Evolutionary conservation across 208 protist genomes (phyloP).

Genomic region (Acanthamoeba lenticulata): DNA sequence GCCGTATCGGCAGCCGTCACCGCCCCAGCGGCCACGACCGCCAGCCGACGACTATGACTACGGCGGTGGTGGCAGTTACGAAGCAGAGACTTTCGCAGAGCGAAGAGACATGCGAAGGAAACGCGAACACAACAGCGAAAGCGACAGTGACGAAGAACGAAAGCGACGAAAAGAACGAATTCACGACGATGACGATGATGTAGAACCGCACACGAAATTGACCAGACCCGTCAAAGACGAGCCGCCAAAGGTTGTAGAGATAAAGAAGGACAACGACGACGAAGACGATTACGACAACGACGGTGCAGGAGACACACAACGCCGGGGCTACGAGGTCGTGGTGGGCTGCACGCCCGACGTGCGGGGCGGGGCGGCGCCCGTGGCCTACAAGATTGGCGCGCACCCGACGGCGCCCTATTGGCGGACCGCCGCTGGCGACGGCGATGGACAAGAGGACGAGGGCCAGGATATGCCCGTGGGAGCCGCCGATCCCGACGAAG

Average conservation of each 20-base stretch:
- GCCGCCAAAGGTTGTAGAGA: background rate
- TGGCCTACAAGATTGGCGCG: too few relatives aligned
- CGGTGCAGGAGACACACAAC: background rate
- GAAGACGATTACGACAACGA: background rate
- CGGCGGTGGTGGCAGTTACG: background rate
- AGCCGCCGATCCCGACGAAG: too few relatives aligned
- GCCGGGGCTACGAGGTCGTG: background rate
- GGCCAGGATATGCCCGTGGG: too few relatives aligned
- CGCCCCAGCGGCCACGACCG: background rate
- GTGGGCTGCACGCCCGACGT: conserved; percentile 3
- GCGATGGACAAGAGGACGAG: background rate
- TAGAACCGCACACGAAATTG: background rate
- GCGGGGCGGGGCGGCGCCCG: background rate
- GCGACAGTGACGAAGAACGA: background rate
- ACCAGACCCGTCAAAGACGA: too few relatives aligned
- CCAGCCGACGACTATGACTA: background rate
- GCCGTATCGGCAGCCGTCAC: background rate
- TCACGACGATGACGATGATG: background rate
- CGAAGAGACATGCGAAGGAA: too few relatives aligned
- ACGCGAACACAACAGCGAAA: too few relatives aligned
- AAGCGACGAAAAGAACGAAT: background rate
- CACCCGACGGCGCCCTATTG: background rate
- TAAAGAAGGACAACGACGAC: background rate
- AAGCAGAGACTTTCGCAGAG: too few relatives aligned
- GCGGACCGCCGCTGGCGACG: background rate